phyloP scores from a whole-genome alignment of 495 filamentous ascomycete species.

The Aspergillus biplanus region DNA sequence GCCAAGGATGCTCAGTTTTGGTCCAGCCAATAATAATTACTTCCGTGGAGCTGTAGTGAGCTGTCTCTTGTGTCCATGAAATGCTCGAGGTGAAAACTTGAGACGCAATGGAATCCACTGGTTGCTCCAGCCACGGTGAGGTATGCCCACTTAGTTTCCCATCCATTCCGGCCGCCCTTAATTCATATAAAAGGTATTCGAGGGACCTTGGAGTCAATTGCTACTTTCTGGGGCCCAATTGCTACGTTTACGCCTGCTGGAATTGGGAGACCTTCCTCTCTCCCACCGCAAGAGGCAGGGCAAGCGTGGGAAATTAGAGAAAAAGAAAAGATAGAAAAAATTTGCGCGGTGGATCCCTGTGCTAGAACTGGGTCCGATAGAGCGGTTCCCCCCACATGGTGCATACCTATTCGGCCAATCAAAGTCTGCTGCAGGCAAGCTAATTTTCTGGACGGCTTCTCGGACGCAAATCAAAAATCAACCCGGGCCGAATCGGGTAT shows the following conservation, averaged over 20 bases:
- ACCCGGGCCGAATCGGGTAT: conserved; percentile 35
- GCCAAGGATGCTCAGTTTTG: conserved; percentile 22
- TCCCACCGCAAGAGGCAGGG: neutral
- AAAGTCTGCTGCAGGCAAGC: neutral
- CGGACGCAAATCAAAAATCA: conserved; percentile 25
- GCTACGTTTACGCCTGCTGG: neutral
- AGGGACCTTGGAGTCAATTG: neutral
- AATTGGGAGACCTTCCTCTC: neutral
- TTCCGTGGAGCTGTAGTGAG: conserved; percentile 24
- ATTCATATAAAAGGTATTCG: neutral
- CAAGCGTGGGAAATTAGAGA: neutral
- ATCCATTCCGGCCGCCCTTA: conserved; percentile 4
- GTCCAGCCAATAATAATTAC: conserved; percentile 26
- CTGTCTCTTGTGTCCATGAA: conserved; percentile 17
- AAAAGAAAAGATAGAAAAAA: conserved; percentile 21
- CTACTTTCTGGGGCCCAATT: conserved; percentile 5
- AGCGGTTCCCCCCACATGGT: conserved; percentile 27
- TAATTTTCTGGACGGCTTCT: conserved; percentile 25
- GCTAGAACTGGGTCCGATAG: conserved; percentile 27
- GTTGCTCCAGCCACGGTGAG: conserved; percentile 22
- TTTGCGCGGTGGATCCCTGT: conserved; percentile 24
- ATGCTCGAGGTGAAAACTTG: conserved; percentile 5
- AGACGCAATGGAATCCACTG: conserved; percentile 24
- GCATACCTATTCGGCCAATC: conserved; percentile 11
- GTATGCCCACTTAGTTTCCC: conserved; percentile 22